A percentile compares a stretch with the other conserved stretches of the same genome.
These are phyloP conservation scores for Artemisia princeps DNA, from an alignment of 140 eudicot genomes.

Conservation along the genomic window DNA sequence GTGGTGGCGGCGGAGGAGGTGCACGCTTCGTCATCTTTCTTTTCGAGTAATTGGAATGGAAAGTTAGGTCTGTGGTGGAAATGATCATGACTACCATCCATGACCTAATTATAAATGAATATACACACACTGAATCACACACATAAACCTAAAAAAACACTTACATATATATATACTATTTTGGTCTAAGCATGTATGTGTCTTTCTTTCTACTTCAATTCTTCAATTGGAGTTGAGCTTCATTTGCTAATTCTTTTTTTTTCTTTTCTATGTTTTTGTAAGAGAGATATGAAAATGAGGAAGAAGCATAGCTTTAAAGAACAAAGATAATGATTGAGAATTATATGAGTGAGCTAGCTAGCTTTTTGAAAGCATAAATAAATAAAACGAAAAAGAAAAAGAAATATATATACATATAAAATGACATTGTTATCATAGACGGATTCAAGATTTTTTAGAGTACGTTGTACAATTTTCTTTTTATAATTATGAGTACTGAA, in stretches of 20 bases:
- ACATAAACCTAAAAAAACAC: constrained; percentile 11
- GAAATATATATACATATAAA: no score
- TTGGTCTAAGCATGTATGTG: background rate
- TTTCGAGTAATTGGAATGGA: constrained; percentile 68
- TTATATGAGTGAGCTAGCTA: constrained; percentile 39
- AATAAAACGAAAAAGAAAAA: background rate
- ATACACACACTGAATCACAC: background rate
- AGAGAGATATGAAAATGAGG: constrained; percentile 7
- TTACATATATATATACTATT: background rate
- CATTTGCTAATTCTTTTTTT: background rate
- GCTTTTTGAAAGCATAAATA: constrained; percentile 13
- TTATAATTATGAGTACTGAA: no score
- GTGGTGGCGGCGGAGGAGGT: no score
- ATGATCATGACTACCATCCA: constrained; percentile 61
- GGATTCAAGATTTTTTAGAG: no score
- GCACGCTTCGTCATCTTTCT: constrained; percentile 48
- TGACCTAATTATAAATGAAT: constrained; percentile 26
- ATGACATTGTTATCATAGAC: background rate
- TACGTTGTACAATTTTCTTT: no score
- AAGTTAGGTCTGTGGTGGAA: constrained; percentile 63
- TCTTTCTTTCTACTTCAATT: background rate
- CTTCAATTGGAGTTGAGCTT: background rate
- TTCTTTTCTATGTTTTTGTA: background rate
- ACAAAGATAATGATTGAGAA: constrained; percentile 48
- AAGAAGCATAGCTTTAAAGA: constrained; percentile 28